These are phyloP conservation scores for Sanghuangporus baumii DNA, from an alignment of 1,284 basidiomycete genomes.

Conservation along the genomic window DNA sequence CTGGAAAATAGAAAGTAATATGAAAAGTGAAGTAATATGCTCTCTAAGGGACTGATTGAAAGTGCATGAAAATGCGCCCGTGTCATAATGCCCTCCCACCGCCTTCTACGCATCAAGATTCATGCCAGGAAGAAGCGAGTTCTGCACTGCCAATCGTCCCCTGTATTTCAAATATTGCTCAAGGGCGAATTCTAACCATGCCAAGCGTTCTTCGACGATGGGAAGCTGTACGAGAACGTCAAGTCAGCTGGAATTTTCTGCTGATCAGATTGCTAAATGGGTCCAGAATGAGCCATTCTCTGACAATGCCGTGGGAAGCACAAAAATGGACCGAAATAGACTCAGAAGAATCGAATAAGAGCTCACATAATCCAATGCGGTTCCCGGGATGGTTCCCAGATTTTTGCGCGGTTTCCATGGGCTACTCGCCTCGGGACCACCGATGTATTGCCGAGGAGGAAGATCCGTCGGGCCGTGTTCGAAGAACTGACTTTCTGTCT, in stretches of 20 bases:
- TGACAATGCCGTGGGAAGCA: no score
- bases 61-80: no score
- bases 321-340: background rate
- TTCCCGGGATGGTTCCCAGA: constrained; percentile 20
- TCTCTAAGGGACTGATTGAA: no score
- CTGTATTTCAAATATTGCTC: constrained; percentile 18
- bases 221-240: constrained; percentile 15
- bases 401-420: constrained; percentile 17
- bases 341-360: background rate
- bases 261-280: background rate
- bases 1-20: no score
- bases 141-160: constrained; percentile 17
- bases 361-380: constrained; percentile 20
- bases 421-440: constrained; percentile 17
- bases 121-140: constrained; percentile 17
- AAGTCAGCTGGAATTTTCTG: background rate
- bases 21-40: no score
- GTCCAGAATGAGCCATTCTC: background rate
- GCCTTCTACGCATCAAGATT: background rate
- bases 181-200: constrained; percentile 19
- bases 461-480: constrained; percentile 20
- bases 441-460: constrained; percentile 19
- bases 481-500: constrained; percentile 12
- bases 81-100: no score
- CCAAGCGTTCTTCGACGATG: constrained; percentile 19